phyloP scores from a whole-genome alignment of 1,284 basidiomycete species.

The Blastosporella zonata region DNA sequence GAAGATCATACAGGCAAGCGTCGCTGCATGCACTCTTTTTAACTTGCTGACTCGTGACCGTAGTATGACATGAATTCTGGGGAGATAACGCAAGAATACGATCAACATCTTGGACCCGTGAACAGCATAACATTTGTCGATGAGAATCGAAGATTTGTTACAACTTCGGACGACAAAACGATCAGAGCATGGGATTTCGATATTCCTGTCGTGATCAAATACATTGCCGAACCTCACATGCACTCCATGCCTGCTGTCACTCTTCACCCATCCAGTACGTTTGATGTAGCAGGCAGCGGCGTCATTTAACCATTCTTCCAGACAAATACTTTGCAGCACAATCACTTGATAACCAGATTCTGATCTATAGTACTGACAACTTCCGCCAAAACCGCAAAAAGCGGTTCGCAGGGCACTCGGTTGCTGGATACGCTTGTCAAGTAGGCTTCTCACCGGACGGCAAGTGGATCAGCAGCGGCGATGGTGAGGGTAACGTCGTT shows the following conservation, averaged over 20 bases:
- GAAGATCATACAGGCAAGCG: conserved; percentile 90
- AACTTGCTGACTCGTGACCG: not conserved
- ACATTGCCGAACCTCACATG: conserved; percentile 99
- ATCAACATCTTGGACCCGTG: conserved; percentile 96
- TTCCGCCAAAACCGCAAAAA: conserved; percentile 99
- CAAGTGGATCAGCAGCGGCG: conserved; percentile 95
- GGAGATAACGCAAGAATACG: conserved; percentile 97
- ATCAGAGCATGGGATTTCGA: conserved; percentile 99
- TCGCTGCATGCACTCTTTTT: not conserved
- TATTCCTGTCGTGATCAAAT: conserved; percentile 99
- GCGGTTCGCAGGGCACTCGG: conserved; percentile 93
- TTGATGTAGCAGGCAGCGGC: not conserved
- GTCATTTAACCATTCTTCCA: conserved; percentile 30
- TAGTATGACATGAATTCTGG: conserved; percentile 93
- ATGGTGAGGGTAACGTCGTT: conserved; percentile 91
- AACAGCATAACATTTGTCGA: conserved; percentile 99
- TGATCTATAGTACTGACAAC: conserved; percentile 94
- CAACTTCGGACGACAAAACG: conserved; percentile 99
- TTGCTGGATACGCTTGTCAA: conserved; percentile 96
- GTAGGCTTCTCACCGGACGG: conserved; percentile 98
- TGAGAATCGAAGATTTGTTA: conserved; percentile 94
- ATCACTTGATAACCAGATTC: conserved; percentile 96
- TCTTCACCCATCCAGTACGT: conserved; percentile 88
- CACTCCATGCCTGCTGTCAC: conserved; percentile 99
- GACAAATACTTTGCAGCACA: conserved; percentile 97